Percentiles rank a stretch among this genome's conserved stretches.
Conservation (phyloP, 192 early-diverging fungal species). For the Backusella mclennaniae region DNA sequence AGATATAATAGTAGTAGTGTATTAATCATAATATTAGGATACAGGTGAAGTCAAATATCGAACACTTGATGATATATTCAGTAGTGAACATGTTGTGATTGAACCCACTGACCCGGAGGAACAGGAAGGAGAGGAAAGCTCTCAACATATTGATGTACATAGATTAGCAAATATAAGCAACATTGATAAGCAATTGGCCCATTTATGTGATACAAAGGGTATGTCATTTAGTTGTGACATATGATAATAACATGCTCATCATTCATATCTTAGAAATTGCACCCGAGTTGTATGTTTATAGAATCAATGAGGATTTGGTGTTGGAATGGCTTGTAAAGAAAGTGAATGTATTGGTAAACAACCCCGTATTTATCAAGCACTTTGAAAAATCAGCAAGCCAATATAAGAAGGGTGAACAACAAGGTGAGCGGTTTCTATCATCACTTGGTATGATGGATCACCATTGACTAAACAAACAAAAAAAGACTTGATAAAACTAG, state of each 20-base stretch:
- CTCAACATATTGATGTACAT: neutral
- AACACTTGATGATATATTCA: constrained; percentile 15
- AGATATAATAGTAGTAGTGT: too few relatives aligned
- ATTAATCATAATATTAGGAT: neutral
- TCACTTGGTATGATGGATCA: neutral
- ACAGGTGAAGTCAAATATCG: neutral
- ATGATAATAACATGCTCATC: neutral
- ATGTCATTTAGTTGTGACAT: too few relatives aligned
- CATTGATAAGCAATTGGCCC: neutral
- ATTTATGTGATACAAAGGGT: constrained; percentile 18
- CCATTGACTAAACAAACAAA: neutral
- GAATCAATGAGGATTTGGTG: neutral
- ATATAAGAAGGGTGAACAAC: neutral
- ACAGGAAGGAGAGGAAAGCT: neutral
- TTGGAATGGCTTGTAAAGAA: constrained; percentile 8
- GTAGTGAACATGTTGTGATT: neutral
- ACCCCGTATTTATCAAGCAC: neutral
- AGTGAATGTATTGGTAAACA: neutral
- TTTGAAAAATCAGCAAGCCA: neutral
- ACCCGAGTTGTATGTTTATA: constrained; percentile 3
- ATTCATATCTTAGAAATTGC: neutral
- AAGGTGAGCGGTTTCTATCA: neutral
- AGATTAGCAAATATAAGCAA: neutral
- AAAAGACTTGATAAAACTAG: neutral
- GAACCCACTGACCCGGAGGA: neutral